Conservation (phyloP, 768 basidiomycete species). For the Coprinopsis sp. region DNA sequence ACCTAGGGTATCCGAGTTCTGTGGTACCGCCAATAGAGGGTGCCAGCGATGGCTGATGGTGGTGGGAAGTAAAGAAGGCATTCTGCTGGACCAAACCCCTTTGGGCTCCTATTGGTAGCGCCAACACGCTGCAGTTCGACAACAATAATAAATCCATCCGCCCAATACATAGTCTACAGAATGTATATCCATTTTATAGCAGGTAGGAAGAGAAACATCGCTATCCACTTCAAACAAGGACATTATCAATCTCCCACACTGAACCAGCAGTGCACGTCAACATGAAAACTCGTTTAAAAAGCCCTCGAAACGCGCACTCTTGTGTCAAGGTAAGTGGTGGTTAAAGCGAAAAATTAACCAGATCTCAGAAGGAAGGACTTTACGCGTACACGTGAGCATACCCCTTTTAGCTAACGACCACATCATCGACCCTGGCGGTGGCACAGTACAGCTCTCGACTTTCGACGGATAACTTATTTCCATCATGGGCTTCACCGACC, state of each 20-base stretch:
- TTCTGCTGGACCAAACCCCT: no score
- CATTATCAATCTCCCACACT: conserved; percentile 27
- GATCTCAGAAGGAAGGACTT: not conserved
- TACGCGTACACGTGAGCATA: not conserved
- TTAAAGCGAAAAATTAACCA: not conserved
- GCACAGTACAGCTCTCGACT: not conserved
- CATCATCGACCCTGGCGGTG: conserved; percentile 8
- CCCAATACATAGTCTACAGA: not conserved
- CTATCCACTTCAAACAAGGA: conserved; percentile 76
- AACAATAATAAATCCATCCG: not conserved
- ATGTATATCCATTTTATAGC: conserved; percentile 47
- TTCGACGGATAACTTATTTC: not conserved
- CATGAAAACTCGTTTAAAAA: no score
- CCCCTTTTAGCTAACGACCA: not conserved
- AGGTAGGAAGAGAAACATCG: conserved; percentile 45
- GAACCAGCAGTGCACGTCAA: conserved; percentile 9
- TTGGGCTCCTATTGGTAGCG: no score
- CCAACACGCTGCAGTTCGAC: no score
- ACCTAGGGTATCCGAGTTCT: not conserved
- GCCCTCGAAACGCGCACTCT: no score
- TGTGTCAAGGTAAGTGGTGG: no score
- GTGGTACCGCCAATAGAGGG: no score
- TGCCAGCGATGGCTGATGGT: no score
- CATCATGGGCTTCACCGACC: conserved; percentile 53
- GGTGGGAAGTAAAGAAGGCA: no score